phyloP scores from a whole-genome alignment of 2,329 filamentous ascomycete species.

The Corinectria fuckeliana region DNA sequence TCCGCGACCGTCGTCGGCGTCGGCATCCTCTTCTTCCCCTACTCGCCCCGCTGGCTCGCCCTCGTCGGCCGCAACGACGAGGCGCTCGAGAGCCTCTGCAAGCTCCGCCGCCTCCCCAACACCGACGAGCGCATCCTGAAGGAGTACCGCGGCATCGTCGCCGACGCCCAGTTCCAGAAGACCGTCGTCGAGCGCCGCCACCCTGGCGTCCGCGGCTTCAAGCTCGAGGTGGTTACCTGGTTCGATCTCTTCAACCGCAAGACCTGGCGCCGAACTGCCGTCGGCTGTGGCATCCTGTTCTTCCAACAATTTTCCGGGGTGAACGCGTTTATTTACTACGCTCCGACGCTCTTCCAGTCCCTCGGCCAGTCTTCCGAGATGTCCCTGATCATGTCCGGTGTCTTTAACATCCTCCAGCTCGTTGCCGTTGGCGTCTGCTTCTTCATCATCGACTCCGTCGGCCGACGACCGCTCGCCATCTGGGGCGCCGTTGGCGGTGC shows the following conservation, averaged over 20 bases:
- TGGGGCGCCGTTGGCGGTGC: slow-evolving; percentile 58
- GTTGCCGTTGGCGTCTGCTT: slow-evolving; percentile 41
- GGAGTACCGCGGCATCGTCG: slow-evolving; percentile 56
- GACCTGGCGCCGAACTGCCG: slow-evolving; percentile 14
- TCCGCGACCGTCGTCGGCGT: slow-evolving; percentile 35
- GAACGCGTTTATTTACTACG: slow-evolving; percentile 51
- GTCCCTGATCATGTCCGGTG: slow-evolving; percentile 48
- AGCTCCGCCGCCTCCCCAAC: slow-evolving; percentile 48
- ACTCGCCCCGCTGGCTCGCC: slow-evolving; percentile 54
- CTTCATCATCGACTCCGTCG: slow-evolving; percentile 50
- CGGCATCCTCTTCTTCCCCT: slow-evolving; percentile 54
- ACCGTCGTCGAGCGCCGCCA: slow-evolving; percentile 16
- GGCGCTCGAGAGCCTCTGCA: slow-evolving; percentile 45
- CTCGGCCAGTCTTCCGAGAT: slow-evolving; percentile 29
- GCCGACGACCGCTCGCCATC: slow-evolving; percentile 51
- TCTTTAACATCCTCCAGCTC: slow-evolving; percentile 52
- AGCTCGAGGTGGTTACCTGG: slow-evolving; percentile 54
- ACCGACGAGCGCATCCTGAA: slow-evolving; percentile 51
- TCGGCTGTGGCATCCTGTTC: slow-evolving; percentile 14
- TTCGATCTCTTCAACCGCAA: slow-evolving; percentile 51
- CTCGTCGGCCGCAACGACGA: slow-evolving; percentile 47
- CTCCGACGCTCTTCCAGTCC: slow-evolving; percentile 44
- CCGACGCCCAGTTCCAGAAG: slow-evolving; percentile 54
- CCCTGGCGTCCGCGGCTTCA: slow-evolving; percentile 39
- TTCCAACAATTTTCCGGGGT: slow-evolving; percentile 22